Evolutionary conservation across 73 alveolate species (phyloP), one percentile per base, ranked within the genome.

Genomic region (Paramecium sexaurelia): DNA sequence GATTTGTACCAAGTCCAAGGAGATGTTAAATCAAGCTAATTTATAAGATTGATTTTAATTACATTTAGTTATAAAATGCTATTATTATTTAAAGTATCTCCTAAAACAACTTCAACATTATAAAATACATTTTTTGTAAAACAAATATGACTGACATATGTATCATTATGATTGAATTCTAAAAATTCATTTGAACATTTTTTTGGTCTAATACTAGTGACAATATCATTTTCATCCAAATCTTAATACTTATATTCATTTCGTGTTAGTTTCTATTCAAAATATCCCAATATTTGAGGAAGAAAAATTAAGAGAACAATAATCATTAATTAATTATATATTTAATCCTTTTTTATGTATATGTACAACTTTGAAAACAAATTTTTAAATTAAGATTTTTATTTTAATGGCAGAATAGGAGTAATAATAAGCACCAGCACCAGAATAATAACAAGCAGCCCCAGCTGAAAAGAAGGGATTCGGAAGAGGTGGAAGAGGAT

Each of bases 401-500:
- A 61, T 61, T 61, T 29, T 61, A 32, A 32, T 32, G 39, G 83
- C 39, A 29, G 47, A 61, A 27, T 61, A 61, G 43, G 83, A 61
- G 83, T 61, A 78, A 41, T 13, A 78, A 78, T 10, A 19, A 26
- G 61, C 75, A 15, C 90, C 73, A 78, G 90, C 19, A 7, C 87
- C 24, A 22, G 51, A 85, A 29, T 29, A 40, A 85, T 6, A 56
- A 66, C 17, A 39, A 85, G 92, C 51, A 19, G 47, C 83, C 9
- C 39, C 39, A 87, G 85, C 55, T 66, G 94, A 73, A 17, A 40
- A 83, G 51, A 78, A 90, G 37, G 85, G 84, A 75, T 86, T 85
- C 55, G 91, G 87, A 69, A 45, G 92, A 51, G 92, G 78, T 67
- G 89, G 84, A 84, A 71, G 73, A 51, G 94, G 85, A 55, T 68